Evolutionary conservation across 2,329 filamentous ascomycete species (phyloP).

Genomic region (Emergomyces orientalis): DNA sequence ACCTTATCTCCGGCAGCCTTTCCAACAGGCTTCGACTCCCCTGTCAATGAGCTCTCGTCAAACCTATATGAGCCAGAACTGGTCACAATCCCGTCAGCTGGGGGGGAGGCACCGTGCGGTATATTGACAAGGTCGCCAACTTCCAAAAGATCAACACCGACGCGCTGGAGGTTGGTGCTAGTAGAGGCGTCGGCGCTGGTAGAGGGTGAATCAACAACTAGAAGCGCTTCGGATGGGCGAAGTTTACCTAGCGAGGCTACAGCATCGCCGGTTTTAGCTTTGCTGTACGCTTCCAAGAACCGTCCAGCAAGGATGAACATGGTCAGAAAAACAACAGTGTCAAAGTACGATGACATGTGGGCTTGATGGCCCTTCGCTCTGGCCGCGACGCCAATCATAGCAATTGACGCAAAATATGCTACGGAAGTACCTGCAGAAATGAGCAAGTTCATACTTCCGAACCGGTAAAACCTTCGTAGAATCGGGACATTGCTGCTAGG

Average conservation of each 20-base stretch:
- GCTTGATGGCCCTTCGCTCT: slow-evolving; percentile 33
- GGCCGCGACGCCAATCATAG: slow-evolving; percentile 58
- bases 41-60: slow-evolving; percentile 82
- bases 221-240: slow-evolving; percentile 63
- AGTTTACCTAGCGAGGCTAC: slow-evolving; percentile 70
- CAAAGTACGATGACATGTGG: slow-evolving; percentile 64
- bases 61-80: slow-evolving; percentile 55
- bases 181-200: slow-evolving; percentile 6
- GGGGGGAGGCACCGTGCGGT: slow-evolving; percentile 69
- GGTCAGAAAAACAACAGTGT: slow-evolving; percentile 85
- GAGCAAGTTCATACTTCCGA: slow-evolving; percentile 93
- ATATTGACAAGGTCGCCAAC: slow-evolving; percentile 65
- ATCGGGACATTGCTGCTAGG: slow-evolving; percentile 63
- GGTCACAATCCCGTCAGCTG: slow-evolving; percentile 63
- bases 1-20: slow-evolving; percentile 37
- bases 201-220: slow-evolving; percentile 40
- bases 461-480: slow-evolving; percentile 71
- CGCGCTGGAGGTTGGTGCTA: slow-evolving; percentile 30
- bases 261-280: slow-evolving; percentile 79
- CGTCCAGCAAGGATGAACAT: slow-evolving; percentile 66
- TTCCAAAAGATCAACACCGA: slow-evolving; percentile 61
- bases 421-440: slow-evolving; percentile 83
- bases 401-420: slow-evolving; percentile 74
- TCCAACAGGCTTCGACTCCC: slow-evolving; percentile 39
- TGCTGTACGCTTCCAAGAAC: slow-evolving; percentile 69